Evolutionary conservation across 2,329 filamentous ascomycete genomes (phyloP).

Genomic region (Diaporthe nobilis): DNA sequence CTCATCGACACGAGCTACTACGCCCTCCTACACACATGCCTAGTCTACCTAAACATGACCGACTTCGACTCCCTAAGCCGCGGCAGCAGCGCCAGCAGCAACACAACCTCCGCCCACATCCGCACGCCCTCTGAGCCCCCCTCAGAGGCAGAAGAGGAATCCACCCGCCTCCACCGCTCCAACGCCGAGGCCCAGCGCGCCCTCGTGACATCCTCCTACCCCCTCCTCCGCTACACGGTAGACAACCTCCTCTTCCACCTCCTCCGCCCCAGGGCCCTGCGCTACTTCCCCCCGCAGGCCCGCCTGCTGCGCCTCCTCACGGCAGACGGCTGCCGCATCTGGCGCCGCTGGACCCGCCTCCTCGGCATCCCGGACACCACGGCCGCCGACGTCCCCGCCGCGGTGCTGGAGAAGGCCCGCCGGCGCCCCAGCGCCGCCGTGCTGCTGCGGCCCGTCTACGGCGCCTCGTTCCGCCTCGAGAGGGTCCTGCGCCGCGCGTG

Average conservation of each 20-base stretch:
- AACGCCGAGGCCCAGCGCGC: conserved; percentile 47
- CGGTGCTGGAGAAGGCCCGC: conserved; percentile 44
- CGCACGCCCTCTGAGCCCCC: neutral
- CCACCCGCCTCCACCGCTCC: conserved; percentile 35
- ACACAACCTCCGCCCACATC: neutral
- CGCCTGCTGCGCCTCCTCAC: conserved; percentile 46
- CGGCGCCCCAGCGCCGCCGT: conserved; percentile 38
- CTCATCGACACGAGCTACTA: conserved; percentile 50
- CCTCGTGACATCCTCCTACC: conserved; percentile 49
- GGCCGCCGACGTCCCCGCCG: conserved; percentile 41
- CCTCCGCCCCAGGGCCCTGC: conserved; percentile 48
- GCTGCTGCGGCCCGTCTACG: conserved; percentile 50
- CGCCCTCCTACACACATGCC: conserved; percentile 49
- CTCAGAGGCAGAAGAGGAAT: neutral
- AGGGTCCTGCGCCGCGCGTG: conserved; percentile 49
- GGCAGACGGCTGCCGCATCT: conserved; percentile 49
- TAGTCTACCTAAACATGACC: conserved; percentile 52
- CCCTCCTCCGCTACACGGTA: conserved; percentile 52
- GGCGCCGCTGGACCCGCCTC: conserved; percentile 52
- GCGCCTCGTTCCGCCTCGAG: conserved; percentile 49
- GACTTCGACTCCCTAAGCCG: conserved; percentile 51
- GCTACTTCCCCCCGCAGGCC: conserved; percentile 52
- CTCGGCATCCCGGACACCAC: conserved; percentile 43
- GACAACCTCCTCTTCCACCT: conserved; percentile 52
- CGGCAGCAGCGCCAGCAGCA: conserved; percentile 2